These are phyloP conservation scores for Colletotrichum brevisporum DNA, from an alignment of 2,329 filamentous ascomycete genomes.

Conservation along the genomic window DNA sequence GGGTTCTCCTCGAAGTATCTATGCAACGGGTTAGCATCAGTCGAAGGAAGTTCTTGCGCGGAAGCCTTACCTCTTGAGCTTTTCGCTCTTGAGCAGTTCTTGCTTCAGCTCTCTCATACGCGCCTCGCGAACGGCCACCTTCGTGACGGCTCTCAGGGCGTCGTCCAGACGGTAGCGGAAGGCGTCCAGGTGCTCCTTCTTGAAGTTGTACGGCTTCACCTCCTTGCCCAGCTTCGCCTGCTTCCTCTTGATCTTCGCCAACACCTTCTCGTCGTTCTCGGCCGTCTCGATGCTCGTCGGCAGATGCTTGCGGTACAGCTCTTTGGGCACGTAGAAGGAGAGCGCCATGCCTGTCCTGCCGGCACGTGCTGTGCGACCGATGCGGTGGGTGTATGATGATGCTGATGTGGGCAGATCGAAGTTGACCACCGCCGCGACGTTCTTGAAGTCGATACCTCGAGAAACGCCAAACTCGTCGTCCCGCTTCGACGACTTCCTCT, in stretches of 20 bases:
- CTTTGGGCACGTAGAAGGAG: constrained; percentile 91
- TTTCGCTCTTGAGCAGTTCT: constrained; percentile 93
- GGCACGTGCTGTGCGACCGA: constrained; percentile 92
- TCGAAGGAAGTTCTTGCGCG: neutral
- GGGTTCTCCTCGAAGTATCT: constrained; percentile 97
- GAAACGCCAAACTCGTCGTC: constrained; percentile 96
- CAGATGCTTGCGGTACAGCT: constrained; percentile 89
- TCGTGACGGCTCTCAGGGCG: constrained; percentile 89
- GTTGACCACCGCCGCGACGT: constrained; percentile 94
- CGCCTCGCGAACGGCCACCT: constrained; percentile 90
- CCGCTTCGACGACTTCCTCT: constrained; percentile 74
- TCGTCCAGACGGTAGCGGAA: constrained; percentile 97
- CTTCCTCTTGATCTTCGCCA: constrained; percentile 83
- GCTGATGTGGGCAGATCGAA: constrained; percentile 92
- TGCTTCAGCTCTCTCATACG: constrained; percentile 88
- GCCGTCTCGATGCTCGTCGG: constrained; percentile 83
- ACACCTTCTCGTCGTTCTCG: constrained; percentile 86
- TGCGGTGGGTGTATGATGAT: constrained; percentile 96
- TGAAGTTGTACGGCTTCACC: constrained; percentile 92
- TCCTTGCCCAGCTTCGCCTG: constrained; percentile 85
- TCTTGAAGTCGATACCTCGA: constrained; percentile 86
- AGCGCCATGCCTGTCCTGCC: constrained; percentile 94
- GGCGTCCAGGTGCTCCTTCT: constrained; percentile 92
- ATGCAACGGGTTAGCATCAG: neutral
- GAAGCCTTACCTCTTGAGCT: constrained; percentile 75